These are phyloP conservation scores for Globomyces sp. DNA, from an alignment of 371 early-diverging fungal species.

Conservation along the genomic window DNA sequence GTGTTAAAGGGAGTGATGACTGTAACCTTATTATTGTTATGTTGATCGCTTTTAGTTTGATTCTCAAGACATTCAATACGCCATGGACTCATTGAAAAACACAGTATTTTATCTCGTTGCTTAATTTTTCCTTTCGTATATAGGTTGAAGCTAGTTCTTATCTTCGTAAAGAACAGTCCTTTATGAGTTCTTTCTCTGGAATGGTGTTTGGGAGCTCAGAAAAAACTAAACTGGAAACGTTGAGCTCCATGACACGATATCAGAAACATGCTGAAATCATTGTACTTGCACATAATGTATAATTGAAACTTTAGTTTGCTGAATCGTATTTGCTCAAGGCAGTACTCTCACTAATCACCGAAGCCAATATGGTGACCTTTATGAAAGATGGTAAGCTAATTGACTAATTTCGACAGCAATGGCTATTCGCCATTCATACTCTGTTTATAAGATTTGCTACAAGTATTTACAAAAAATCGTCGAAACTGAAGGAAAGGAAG, in stretches of 20 bases:
- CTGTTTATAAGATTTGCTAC: slow-evolving; percentile 58
- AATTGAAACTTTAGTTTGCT: slow-evolving; percentile 37
- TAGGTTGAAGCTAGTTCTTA: slow-evolving; percentile 47
- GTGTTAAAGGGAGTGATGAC: slow-evolving; percentile 70
- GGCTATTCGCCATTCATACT: slow-evolving; percentile 66
- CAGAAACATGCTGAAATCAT: slow-evolving; percentile 76
- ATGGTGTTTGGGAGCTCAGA: slow-evolving; percentile 27
- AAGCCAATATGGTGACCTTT: slow-evolving; percentile 69
- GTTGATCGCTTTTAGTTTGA: slow-evolving; percentile 49
- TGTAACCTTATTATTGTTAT: neutral
- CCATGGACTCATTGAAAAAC: slow-evolving; percentile 57
- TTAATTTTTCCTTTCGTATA: too few species aligned
- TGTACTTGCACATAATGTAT: too few species aligned
- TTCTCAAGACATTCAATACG: slow-evolving; percentile 54
- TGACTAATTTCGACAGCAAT: slow-evolving; percentile 22
- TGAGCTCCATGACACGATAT: slow-evolving; percentile 52
- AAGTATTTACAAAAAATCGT: slow-evolving; percentile 47
- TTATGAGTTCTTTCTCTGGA: slow-evolving; percentile 34
- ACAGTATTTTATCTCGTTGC: slow-evolving; percentile 25
- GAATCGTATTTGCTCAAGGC: slow-evolving; percentile 70
- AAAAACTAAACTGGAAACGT: slow-evolving; percentile 20
- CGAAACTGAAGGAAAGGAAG: slow-evolving; percentile 40
- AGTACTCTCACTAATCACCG: slow-evolving; percentile 62
- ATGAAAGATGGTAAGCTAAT: slow-evolving; percentile 57
- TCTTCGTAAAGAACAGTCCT: slow-evolving; percentile 49